Conservation (phyloP, 108 stramenopile genomes). For the Cyclotella choctawhatcheeana region DNA sequence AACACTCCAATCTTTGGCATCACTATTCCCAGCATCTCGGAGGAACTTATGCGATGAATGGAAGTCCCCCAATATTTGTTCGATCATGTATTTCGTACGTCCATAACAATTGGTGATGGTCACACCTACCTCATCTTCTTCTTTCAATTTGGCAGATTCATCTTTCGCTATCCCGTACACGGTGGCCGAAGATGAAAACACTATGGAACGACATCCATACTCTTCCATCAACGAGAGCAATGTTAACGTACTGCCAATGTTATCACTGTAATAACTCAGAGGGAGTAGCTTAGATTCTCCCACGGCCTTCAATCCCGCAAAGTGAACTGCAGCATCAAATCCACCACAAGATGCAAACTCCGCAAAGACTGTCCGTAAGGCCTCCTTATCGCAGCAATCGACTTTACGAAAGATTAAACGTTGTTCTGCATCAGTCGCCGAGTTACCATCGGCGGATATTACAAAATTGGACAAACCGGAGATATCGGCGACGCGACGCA, state of each 20-base stretch:
- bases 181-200: slow-evolving; percentile 96
- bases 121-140: slow-evolving; percentile 91
- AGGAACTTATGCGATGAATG: slow-evolving; percentile 64
- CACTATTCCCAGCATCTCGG: not conserved
- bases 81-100: slow-evolving; percentile 98
- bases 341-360: slow-evolving; percentile 51
- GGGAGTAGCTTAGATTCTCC: slow-evolving; percentile 94
- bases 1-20: slow-evolving; percentile 72
- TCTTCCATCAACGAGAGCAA: slow-evolving; percentile 92
- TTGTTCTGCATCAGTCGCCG: slow-evolving; percentile 42
- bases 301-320: slow-evolving; percentile 98
- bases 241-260: slow-evolving; percentile 85
- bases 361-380: slow-evolving; percentile 76
- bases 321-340: slow-evolving; percentile 94
- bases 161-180: slow-evolving; percentile 94
- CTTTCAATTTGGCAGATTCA: slow-evolving; percentile 77
- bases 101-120: slow-evolving; percentile 99
- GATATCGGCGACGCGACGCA: slow-evolving; percentile 82
- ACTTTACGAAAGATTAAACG: slow-evolving; percentile 77
- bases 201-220: slow-evolving; percentile 84
- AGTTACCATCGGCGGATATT: slow-evolving; percentile 10
- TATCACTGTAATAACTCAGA: slow-evolving; percentile 93
- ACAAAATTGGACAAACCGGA: slow-evolving; percentile 43
- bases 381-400: slow-evolving; percentile 72
- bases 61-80: slow-evolving; percentile 96